A percentile compares a stretch with the other conserved stretches of the same genome.
These are phyloP conservation scores for Fragilaria crotonensis DNA, from an alignment of 108 stramenopile species.

Conservation along the genomic window DNA sequence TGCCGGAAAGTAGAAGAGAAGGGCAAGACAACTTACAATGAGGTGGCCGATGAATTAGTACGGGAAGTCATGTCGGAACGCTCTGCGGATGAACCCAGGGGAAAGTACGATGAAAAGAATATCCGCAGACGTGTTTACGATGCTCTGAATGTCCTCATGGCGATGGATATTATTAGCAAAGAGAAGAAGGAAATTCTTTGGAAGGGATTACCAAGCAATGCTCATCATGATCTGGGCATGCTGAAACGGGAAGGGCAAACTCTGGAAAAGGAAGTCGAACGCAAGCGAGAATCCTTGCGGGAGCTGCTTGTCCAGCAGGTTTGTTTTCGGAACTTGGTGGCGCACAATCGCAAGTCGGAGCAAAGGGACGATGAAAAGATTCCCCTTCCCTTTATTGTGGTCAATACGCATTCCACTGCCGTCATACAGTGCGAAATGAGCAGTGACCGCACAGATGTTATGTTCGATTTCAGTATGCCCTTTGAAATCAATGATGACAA, in stretches of 20 bases:
- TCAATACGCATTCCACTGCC: constrained; percentile 70
- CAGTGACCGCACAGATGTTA: constrained; percentile 75
- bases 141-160: constrained; percentile 93
- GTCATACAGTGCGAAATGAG: constrained; percentile 93
- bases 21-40: constrained; percentile 90
- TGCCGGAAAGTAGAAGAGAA: constrained; percentile 92
- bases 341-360: constrained; percentile 49
- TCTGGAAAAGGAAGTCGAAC: constrained; percentile 36
- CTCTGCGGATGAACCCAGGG: constrained; percentile 33
- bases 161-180: constrained; percentile 92
- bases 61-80: constrained; percentile 45
- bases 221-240: constrained; percentile 36
- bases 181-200: constrained; percentile 83
- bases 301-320: constrained; percentile 86
- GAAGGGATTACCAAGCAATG: constrained; percentile 70
- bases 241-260: constrained; percentile 39
- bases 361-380: constrained; percentile 44
- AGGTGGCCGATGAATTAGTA: constrained; percentile 92
- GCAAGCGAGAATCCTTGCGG: constrained; percentile 64
- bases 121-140: constrained; percentile 94
- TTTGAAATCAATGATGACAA: constrained; percentile 96
- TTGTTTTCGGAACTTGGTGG: constrained; percentile 74
- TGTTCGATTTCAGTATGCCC: constrained; percentile 83
- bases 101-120: constrained; percentile 82
- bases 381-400: constrained; percentile 88